phyloP scores from a whole-genome alignment of 768 basidiomycete species.

The Tricholoma bakamatsutake region DNA sequence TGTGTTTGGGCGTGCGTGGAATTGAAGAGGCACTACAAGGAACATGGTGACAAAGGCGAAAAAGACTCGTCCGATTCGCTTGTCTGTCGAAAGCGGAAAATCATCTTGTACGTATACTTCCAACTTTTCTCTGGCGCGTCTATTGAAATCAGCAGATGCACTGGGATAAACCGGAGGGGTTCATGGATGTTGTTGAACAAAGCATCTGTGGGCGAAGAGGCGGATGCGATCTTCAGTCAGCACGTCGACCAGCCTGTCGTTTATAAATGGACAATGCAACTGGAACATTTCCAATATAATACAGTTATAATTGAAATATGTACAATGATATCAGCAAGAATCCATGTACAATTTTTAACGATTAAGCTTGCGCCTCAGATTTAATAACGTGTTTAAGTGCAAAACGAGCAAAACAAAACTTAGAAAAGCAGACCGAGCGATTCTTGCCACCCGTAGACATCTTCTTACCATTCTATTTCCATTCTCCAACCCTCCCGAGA shows the following conservation, averaged over 20 bases:
- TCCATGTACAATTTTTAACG: background rate
- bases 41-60: conserved; percentile 12
- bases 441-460: no score
- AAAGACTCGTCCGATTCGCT: conserved; percentile 18
- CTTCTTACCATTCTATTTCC: background rate
- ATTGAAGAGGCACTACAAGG: conserved; percentile 14
- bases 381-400: background rate
- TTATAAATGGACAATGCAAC: no score
- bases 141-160: background rate
- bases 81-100: conserved; percentile 22
- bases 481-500: background rate
- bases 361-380: background rate
- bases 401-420: background rate
- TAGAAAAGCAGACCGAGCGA: background rate
- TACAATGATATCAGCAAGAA: background rate
- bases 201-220: background rate
- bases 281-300: no score
- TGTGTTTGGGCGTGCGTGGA: conserved; percentile 19
- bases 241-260: no score
- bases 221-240: background rate
- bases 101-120: conserved; percentile 27
- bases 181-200: background rate
- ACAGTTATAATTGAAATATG: background rate
- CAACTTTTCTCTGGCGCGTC: background rate
- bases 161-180: background rate